A percentile compares a stretch with the other conserved stretches of the same genome.
Evolutionary conservation across 2,329 filamentous ascomycete species (phyloP).

Genomic region (Lecanoromycetidae sp.): DNA sequence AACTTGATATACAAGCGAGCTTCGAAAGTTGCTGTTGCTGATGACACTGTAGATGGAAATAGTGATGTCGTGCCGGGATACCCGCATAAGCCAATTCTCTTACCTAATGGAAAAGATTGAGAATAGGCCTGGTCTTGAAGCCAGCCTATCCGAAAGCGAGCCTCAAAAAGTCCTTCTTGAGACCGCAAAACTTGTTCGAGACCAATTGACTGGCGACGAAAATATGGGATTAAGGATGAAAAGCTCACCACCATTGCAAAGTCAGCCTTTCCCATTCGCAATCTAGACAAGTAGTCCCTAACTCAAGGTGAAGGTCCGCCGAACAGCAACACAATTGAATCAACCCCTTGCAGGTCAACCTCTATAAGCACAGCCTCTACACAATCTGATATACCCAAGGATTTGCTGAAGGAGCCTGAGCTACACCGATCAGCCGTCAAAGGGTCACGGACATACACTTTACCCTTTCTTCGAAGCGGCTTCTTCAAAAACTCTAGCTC

Average conservation of each 20-base stretch:
- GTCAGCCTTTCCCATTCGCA: too few species aligned
- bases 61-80: background rate
- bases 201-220: constrained; percentile 1
- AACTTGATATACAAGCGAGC: too few species aligned
- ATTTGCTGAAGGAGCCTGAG: background rate
- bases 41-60: background rate
- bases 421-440: background rate
- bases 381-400: too few species aligned
- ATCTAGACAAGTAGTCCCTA: too few species aligned
- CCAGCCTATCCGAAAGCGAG: too few species aligned
- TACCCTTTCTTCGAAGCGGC: background rate
- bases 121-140: background rate
- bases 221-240: background rate
- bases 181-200: background rate
- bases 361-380: too few species aligned
- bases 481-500: background rate
- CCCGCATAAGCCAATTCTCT: background rate
- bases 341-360: too few species aligned
- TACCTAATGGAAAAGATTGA: background rate
- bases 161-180: background rate
- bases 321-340: too few species aligned
- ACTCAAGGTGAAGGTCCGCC: too few species aligned
- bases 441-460: background rate
- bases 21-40: background rate
- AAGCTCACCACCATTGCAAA: background rate